A percentile compares a stretch with the other conserved stretches of the same genome.
These are phyloP conservation scores for Cyclotella distinguenda DNA, from an alignment of 108 stramenopile species.

Conservation along the genomic window DNA sequence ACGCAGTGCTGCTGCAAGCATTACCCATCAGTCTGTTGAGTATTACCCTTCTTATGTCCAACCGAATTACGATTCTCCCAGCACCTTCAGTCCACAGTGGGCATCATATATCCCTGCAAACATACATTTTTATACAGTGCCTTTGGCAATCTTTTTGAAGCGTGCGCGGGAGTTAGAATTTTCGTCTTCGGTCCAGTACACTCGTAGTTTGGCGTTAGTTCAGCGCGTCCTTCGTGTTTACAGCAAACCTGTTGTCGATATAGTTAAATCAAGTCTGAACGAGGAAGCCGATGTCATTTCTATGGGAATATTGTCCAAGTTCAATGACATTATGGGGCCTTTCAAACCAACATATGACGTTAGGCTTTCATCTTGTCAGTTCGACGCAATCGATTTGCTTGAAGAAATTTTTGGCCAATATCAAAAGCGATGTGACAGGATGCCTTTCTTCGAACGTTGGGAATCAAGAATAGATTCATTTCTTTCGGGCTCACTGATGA, in stretches of 20 bases:
- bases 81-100: slow-evolving; percentile 65
- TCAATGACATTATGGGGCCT: slow-evolving; percentile 55
- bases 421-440: slow-evolving; percentile 52
- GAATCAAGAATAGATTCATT: slow-evolving; percentile 50
- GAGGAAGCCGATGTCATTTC: slow-evolving; percentile 30
- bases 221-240: slow-evolving; percentile 78
- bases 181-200: slow-evolving; percentile 55
- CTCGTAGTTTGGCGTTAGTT: slow-evolving; percentile 52
- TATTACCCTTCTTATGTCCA: slow-evolving; percentile 29
- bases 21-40: slow-evolving; percentile 21
- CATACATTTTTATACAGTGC: slow-evolving; percentile 73
- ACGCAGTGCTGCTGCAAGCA: slow-evolving; percentile 39
- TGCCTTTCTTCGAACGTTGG: slow-evolving; percentile 63
- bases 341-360: slow-evolving; percentile 57
- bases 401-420: slow-evolving; percentile 85
- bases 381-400: slow-evolving; percentile 70
- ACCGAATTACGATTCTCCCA: slow-evolving; percentile 59
- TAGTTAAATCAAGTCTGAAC: slow-evolving; percentile 58
- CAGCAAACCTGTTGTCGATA: slow-evolving; percentile 58
- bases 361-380: slow-evolving; percentile 58
- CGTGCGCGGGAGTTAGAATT: slow-evolving; percentile 90
- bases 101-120: slow-evolving; percentile 83
- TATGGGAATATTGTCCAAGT: slow-evolving; percentile 45
- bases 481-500: slow-evolving; percentile 49
- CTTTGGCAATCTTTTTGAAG: slow-evolving; percentile 84